phyloP scores from a whole-genome alignment of 768 basidiomycete genomes.

The Amanita polypyramis region DNA sequence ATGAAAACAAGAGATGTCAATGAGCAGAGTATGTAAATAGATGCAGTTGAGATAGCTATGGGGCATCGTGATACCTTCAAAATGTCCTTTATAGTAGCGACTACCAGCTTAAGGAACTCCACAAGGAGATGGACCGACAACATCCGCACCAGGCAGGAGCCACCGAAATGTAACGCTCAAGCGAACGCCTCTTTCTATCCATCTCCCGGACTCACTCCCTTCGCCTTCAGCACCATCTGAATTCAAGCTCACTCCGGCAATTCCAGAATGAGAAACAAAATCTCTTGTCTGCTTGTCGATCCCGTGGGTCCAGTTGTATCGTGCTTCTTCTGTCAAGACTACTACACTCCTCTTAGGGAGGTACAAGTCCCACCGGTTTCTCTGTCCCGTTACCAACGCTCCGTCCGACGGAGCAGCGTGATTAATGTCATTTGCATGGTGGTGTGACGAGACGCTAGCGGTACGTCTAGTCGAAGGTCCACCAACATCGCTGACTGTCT shows the following conservation, averaged over 20 bases:
- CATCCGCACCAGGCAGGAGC: slow-evolving; percentile 76
- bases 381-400: slow-evolving; percentile 6
- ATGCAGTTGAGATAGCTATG: too few species aligned
- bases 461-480: too few species aligned
- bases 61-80: too few species aligned
- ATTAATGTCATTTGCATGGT: background rate
- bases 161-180: slow-evolving; percentile 85
- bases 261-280: slow-evolving; percentile 31
- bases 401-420: background rate
- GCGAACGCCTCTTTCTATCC: slow-evolving; percentile 44
- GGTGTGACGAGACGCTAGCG: too few species aligned
- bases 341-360: slow-evolving; percentile 70
- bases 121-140: slow-evolving; percentile 37
- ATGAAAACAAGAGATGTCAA: too few species aligned
- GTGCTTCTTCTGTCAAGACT: slow-evolving; percentile 69
- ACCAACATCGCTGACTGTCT: too few species aligned
- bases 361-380: slow-evolving; percentile 41
- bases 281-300: slow-evolving; percentile 60
- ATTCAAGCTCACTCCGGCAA: slow-evolving; percentile 3
- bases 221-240: slow-evolving; percentile 1
- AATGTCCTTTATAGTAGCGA: too few species aligned
- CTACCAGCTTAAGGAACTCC: too few species aligned
- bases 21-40: too few species aligned
- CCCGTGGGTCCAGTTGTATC: slow-evolving; percentile 85
- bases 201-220: slow-evolving; percentile 14